phyloP scores from a whole-genome alignment of 331 rosid species.

The Cydonia oblonga region DNA sequence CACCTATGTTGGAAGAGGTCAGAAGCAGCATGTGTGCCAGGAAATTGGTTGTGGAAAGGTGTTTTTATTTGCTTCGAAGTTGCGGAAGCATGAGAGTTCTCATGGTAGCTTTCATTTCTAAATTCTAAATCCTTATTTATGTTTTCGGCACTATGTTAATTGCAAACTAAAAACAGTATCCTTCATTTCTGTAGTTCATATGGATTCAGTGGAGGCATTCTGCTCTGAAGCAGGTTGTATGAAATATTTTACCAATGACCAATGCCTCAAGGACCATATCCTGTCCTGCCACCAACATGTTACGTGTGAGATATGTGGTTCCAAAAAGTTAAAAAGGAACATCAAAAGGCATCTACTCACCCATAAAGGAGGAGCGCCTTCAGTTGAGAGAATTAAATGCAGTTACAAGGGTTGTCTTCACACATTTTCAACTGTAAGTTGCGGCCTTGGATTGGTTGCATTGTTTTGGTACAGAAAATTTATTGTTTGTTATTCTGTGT shows the following conservation, averaged over 20 bases:
- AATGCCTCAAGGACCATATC: conserved; percentile 59
- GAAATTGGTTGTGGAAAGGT: conserved; percentile 75
- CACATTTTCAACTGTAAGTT: conserved; percentile 52
- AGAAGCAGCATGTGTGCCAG: conserved; percentile 45
- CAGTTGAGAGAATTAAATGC: conserved; percentile 33
- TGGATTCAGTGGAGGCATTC: conserved; percentile 51
- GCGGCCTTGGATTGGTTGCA: not conserved
- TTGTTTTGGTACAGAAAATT: not conserved
- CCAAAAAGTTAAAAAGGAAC: conserved; percentile 57
- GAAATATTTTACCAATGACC: conserved; percentile 50
- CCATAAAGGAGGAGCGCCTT: conserved; percentile 33
- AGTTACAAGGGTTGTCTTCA: conserved; percentile 36
- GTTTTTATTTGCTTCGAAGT: conserved; percentile 48
- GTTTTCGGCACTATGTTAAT: not conserved
- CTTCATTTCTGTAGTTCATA: conserved; percentile 41
- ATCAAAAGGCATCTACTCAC: conserved; percentile 51
- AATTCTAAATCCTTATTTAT: not conserved
- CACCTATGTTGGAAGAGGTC: conserved; percentile 12
- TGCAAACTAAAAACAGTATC: conserved; percentile 4
- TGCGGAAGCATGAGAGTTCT: conserved; percentile 57
- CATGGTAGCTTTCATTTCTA: conserved; percentile 33
- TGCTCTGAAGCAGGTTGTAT: conserved; percentile 68
- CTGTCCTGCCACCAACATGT: conserved; percentile 52
- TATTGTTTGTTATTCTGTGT: not conserved
- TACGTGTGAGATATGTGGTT: conserved; percentile 53